Conservation (phyloP, 1,284 basidiomycete genomes). For the Ustilago curta region DNA sequence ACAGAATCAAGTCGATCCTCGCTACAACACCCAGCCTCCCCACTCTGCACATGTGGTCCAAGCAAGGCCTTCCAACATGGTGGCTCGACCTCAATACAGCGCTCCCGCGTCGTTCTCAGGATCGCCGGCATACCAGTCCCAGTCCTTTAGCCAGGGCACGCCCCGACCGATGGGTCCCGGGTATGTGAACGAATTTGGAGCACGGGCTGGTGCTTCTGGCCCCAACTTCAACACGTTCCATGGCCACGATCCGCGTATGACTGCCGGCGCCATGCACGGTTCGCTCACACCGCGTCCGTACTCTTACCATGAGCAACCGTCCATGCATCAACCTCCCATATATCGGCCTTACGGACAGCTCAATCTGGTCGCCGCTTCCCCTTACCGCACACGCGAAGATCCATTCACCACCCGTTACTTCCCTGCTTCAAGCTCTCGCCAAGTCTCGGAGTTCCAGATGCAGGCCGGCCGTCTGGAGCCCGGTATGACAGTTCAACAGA, state of each 20-base stretch:
- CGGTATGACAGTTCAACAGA: slow-evolving; percentile 65
- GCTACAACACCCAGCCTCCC: slow-evolving; percentile 18
- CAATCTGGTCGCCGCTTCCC: slow-evolving; percentile 11
- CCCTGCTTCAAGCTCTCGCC: slow-evolving; percentile 61
- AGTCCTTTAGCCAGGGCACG: slow-evolving; percentile 21
- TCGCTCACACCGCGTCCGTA: slow-evolving; percentile 50
- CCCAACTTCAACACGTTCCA: slow-evolving; percentile 41
- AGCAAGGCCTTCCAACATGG: slow-evolving; percentile 16
- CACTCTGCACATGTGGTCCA: slow-evolving; percentile 25
- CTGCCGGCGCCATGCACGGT: slow-evolving; percentile 26
- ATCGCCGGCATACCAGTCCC: slow-evolving; percentile 20
- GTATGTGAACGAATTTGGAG: slow-evolving; percentile 43
- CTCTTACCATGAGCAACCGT: slow-evolving; percentile 52
- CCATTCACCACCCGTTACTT: slow-evolving; percentile 59
- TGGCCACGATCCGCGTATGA: slow-evolving; percentile 41
- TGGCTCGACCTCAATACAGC: slow-evolving; percentile 28
- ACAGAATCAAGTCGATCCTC: slow-evolving; percentile 26
- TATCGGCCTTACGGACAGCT: slow-evolving; percentile 34
- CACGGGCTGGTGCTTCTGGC: slow-evolving; percentile 18
- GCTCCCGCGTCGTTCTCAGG: slow-evolving; percentile 24
- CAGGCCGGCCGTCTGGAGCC: slow-evolving; percentile 51
- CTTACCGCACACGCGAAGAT: slow-evolving; percentile 49
- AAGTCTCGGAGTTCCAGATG: slow-evolving; percentile 63
- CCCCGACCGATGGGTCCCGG: slow-evolving; percentile 20
- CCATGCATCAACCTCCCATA: slow-evolving; percentile 33